Conservation (phyloP, 441 rosid species). For the Erodium moschatum region DNA sequence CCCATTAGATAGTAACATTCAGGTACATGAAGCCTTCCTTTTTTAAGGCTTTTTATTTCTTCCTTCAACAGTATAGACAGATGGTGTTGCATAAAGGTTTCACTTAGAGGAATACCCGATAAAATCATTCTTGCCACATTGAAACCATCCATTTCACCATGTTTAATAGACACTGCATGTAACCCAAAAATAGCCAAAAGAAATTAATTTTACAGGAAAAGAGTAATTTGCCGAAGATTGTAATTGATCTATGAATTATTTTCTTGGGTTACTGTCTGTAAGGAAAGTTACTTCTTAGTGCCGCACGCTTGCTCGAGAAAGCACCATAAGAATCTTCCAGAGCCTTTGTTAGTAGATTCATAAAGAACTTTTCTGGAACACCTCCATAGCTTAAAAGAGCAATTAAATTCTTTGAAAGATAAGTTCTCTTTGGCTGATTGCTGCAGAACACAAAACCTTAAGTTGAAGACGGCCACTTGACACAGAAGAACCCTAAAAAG, state of each 20-base stretch:
- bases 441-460: conserved; percentile 27
- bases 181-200: conserved; percentile 9
- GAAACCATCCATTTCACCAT: conserved; percentile 46
- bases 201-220: conserved; percentile 9
- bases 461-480: conserved; percentile 1
- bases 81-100: conserved; percentile 39
- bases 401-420: conserved; percentile 46
- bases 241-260: too few relatives aligned
- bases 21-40: conserved; percentile 45
- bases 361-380: conserved; percentile 46
- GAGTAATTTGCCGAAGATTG: too few relatives aligned
- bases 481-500: neutral
- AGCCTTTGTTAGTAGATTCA: conserved; percentile 33
- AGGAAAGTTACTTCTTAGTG: conserved; percentile 43
- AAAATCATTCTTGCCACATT: conserved; percentile 42
- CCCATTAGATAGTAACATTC: conserved; percentile 83
- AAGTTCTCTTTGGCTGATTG: conserved; percentile 33
- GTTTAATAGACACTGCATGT: conserved; percentile 39
- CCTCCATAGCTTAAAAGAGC: conserved; percentile 67
- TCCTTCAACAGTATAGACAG: conserved; percentile 28
- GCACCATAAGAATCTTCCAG: conserved; percentile 39
- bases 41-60: conserved; percentile 42
- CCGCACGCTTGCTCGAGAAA: conserved; percentile 36
- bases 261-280: too few relatives aligned
- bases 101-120: conserved; percentile 66